These are phyloP conservation scores for Murraya koenigii DNA, from an alignment of 345 rosid species.

Conservation along the genomic window DNA sequence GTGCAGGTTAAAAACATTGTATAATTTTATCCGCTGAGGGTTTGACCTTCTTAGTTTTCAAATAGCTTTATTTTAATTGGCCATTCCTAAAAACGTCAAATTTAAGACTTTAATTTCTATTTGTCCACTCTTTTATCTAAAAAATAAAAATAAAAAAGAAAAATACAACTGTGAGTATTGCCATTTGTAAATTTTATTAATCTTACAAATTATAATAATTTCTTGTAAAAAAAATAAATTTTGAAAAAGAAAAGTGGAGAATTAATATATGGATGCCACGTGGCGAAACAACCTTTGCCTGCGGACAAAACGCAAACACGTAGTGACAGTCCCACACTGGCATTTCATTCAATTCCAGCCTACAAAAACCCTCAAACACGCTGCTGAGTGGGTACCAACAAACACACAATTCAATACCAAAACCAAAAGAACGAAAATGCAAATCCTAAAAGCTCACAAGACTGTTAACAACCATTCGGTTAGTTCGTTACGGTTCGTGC, in stretches of 20 bases:
- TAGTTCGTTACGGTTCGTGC: constrained; percentile 18
- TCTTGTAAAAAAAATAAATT: neutral
- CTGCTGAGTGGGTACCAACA: neutral
- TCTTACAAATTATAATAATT: neutral
- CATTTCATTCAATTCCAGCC: neutral
- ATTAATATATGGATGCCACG: neutral
- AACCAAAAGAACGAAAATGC: constrained; percentile 27
- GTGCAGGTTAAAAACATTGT: too few relatives aligned
- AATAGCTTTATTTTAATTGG: too few relatives aligned
- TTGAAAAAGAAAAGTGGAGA: neutral
- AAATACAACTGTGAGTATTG: too few relatives aligned
- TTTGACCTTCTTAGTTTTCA: too few relatives aligned
- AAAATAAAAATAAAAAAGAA: too few relatives aligned
- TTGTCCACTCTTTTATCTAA: too few relatives aligned
- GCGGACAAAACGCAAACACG: constrained; percentile 39
- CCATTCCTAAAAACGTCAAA: too few relatives aligned
- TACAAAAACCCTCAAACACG: neutral
- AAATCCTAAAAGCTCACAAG: constrained; percentile 16
- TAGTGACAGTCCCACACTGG: neutral
- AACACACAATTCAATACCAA: neutral
- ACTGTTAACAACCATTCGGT: neutral
- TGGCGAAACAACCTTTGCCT: neutral
- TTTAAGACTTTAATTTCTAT: too few relatives aligned
- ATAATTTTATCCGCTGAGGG: too few relatives aligned
- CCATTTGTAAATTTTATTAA: too few relatives aligned